Base-by-base conservation (phyloP, 2,329 filamentous ascomycete species). In the Microsporum canis region DNA sequence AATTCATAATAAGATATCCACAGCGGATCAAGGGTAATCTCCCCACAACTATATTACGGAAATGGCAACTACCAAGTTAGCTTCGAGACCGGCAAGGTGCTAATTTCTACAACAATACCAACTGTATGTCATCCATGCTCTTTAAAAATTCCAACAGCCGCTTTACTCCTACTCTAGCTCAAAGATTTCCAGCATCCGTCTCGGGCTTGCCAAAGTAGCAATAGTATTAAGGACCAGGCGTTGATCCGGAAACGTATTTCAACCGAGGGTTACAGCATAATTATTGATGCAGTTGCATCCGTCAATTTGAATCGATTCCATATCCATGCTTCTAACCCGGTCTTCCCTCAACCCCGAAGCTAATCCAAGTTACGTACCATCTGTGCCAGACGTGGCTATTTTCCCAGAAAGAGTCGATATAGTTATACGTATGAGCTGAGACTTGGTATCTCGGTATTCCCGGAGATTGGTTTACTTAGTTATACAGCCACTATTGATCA, bases 381-480 rank as follows among this genome's bases (percentile, higher is more conserved):
- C 77, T 80, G 17, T 82, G 82, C 53, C 77, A 88, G 58, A 82
- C 83, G 0, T 95, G 94, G 76, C 83, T 81, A 0, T 79, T 85
- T 0, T 73, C 76, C 1, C 85, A 91, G 63, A 77, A 95, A 34
- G 72, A 78, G 29, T 72, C 77, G 0, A 82, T 96, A 47, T 87
- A 95, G 67, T 78, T 81, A 63, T 89, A 91, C 17, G 17, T 23
- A 23, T 71, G 90, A 84, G 2, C 75, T 82, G 3, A 74, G 83
- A 38, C 83, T 86, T 31, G 88, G 88, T 33, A 79, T 94, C 3
- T 80, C 88, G 68, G 80, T 89, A 2, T 84, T 88, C 64, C 76
- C 91, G 57, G 88, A 92, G 71, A 87, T 91, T 65, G 89, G 92
- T 70, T 88, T 88, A 80, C 89, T 89, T 2, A 88, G 88, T 6